Base-by-base conservation (phyloP, 1,284 basidiomycete species). In the Leccinum solheimii region DNA sequence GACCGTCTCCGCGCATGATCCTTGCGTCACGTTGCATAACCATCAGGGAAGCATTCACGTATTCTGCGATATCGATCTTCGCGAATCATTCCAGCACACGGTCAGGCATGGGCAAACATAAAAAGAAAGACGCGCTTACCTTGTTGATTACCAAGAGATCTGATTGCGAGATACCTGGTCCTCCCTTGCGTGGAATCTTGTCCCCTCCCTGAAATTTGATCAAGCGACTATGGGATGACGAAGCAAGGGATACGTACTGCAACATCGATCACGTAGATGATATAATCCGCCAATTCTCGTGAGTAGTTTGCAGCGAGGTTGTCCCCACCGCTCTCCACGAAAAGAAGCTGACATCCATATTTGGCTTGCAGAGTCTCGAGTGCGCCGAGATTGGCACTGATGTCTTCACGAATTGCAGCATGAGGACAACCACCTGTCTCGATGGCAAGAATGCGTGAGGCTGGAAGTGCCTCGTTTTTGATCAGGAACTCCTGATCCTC, bases 401-500 rank as follows among this genome's bases (percentile, higher is more conserved):
- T 98, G 72, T 99, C 97, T 77, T 99, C 97, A 61, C 97, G 86
- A 68, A 98, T 97, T 3, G 95, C 95, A 2, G 95, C 95, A 74
- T 97, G 95, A 1, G 95, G 95, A 76, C 95, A 98, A 1, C 95
- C 95, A 43, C 95, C 92, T 0, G 97, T 99, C 79, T 99, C 97
- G 68, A 99, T 97, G 0, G 97, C 95, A 23, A 94, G 86, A 69
- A 99, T 98, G 48, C 97, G 90, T 40, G 86, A 86, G 3, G 88
- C 77, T 0, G 92, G 88, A 3, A 99, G 85, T 0, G 97, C 97
- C 59, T 91, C 84, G 78, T 98, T 94, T 67, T 87, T 88, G 72
- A 98, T 97, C 40, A 99, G 81, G 76, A 99, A 99, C 74, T 99
- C 96, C 75, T 97, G 95, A 74, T 99, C 97, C 76, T 99, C 97